Evolutionary conservation across 2,329 filamentous ascomycete species (phyloP), one percentile per base, ranked within the genome.

Genomic region (Colletotrichum caudatum): DNA sequence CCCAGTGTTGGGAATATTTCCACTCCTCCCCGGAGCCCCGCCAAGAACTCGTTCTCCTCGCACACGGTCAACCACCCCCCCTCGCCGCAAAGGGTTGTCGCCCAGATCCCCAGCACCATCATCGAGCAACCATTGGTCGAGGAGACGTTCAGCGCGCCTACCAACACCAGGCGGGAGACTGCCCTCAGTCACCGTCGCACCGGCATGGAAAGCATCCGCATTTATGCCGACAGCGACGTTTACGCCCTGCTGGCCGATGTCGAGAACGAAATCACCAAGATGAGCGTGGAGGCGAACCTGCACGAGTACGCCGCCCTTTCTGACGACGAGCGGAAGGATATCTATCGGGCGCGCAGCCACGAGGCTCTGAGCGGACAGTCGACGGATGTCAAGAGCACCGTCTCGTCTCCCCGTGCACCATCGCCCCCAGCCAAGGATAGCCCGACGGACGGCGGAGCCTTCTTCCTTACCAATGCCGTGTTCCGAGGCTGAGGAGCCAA

Each of bases 221-320:
- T 93, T 74, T 93, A 92, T 74, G 90, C 90, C 29, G 90, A 90
- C 70, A 88, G 89, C 71, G 90, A 92, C 58, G 87, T 93, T 11
- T 92, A 90, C 74, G 87, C 88, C 2, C 84, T 93, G 1, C 83
- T 93, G 51, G 89, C 88, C 1, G 91, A 93, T 74, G 91, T 93
- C 18, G 90, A 93, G 78, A 84, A 84, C 72, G 86, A 90, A 76
- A 88, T 91, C 76, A 86, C 80, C 64, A 82, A 82, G 69, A 83
- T 86, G 77, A 81, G 81, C 71, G 68, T 66, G 14, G 65, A 63
- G 18, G 72, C 71, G n/a, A 73, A 71, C 35, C 75, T 78, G 37
- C 77, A 80, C 57, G 81, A 83, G 61, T 81, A 82, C 63, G 81
- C 74, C 44, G 58, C 66, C 74, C 72, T 77, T 37, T 76, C 78